These are phyloP conservation scores for Grammothele lineata DNA, from an alignment of 768 basidiomycete genomes.

Conservation along the genomic window DNA sequence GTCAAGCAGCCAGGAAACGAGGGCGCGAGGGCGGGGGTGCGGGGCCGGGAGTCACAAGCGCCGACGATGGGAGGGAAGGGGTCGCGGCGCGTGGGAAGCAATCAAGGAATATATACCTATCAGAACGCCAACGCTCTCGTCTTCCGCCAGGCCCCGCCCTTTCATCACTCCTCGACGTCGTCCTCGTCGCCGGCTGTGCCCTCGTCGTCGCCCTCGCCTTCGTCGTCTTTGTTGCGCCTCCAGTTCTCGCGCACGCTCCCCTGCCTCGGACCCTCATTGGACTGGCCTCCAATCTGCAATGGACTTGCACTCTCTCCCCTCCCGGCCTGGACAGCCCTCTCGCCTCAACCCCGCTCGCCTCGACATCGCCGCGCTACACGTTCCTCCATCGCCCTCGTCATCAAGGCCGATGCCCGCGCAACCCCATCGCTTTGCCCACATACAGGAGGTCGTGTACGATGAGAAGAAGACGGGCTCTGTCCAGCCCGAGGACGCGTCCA, in stretches of 20 bases:
- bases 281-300: slow-evolving; percentile 24
- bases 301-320: slow-evolving; percentile 16
- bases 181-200: slow-evolving; percentile 10
- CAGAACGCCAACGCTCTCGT: slow-evolving; percentile 3
- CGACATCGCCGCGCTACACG: background rate
- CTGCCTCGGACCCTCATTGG: slow-evolving; percentile 7
- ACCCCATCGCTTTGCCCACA: slow-evolving; percentile 9
- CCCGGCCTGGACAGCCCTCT: slow-evolving; percentile 20
- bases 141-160: slow-evolving; percentile 10
- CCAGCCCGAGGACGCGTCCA: slow-evolving; percentile 8
- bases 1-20: too few species aligned
- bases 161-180: slow-evolving; percentile 2
- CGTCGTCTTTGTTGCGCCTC: slow-evolving; percentile 10
- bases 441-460: slow-evolving; percentile 14
- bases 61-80: background rate
- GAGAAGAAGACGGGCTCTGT: slow-evolving; percentile 19
- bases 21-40: too few species aligned
- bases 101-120: slow-evolving; percentile 15
- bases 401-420: background rate
- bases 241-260: slow-evolving; percentile 3
- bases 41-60: too few species aligned
- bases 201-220: slow-evolving; percentile 12
- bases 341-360: slow-evolving; percentile 12
- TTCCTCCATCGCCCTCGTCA: too few species aligned
- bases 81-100: slow-evolving; percentile 14